A percentile compares a stretch with the other conserved stretches of the same genome.
phyloP scores from a whole-genome alignment of 2,329 filamentous ascomycete genomes.

The Phaeosphaeriaceae sp. region DNA sequence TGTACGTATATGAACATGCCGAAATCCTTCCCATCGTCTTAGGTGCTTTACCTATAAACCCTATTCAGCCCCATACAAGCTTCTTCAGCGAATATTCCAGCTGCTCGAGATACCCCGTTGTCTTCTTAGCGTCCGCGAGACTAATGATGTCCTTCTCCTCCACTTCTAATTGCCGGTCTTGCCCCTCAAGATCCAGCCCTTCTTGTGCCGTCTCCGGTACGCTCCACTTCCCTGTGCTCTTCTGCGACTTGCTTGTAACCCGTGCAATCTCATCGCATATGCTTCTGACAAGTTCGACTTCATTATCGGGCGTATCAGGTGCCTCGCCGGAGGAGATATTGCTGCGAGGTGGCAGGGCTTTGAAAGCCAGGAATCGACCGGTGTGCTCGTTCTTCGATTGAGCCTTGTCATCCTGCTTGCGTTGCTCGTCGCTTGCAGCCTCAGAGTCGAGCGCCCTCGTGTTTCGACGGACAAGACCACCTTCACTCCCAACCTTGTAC shows the following conservation, averaged over 20 bases:
- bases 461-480: slow-evolving; percentile 79
- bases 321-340: slow-evolving; percentile 38
- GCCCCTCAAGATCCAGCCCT: slow-evolving; percentile 1
- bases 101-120: slow-evolving; percentile 85
- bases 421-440: slow-evolving; percentile 28
- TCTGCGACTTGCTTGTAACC: slow-evolving; percentile 61
- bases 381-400: slow-evolving; percentile 27
- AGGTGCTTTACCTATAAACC: not conserved
- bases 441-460: slow-evolving; percentile 75
- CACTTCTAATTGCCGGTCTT: slow-evolving; percentile 44
- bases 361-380: slow-evolving; percentile 60
- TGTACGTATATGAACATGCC: not conserved
- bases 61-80: slow-evolving; percentile 76
- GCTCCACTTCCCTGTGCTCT: slow-evolving; percentile 36
- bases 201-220: slow-evolving; percentile 25
- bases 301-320: slow-evolving; percentile 48
- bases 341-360: slow-evolving; percentile 60
- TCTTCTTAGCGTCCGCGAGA: slow-evolving; percentile 82
- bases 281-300: slow-evolving; percentile 63
- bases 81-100: slow-evolving; percentile 91
- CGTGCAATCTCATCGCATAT: slow-evolving; percentile 81
- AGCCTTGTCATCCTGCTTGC: slow-evolving; percentile 15
- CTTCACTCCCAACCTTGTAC: slow-evolving; percentile 74
- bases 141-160: slow-evolving; percentile 78
- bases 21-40: not conserved